Percentiles rank a stretch among this genome's conserved stretches.
These are phyloP conservation scores for Pseudocercospora vitis DNA, from an alignment of 2,329 filamentous ascomycete genomes.

Conservation along the genomic window DNA sequence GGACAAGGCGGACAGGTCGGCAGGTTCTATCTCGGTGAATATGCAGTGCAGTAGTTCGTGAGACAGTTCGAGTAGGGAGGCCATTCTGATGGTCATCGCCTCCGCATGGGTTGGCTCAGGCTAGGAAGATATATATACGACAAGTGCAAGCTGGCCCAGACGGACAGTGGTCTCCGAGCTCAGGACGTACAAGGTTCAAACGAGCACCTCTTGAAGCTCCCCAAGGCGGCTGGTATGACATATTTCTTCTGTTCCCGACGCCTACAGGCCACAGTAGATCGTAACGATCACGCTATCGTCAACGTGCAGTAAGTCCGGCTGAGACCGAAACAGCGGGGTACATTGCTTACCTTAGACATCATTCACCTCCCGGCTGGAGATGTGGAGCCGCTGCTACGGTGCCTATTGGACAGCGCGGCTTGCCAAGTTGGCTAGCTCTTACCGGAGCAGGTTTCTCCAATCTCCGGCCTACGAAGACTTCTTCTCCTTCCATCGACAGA, in stretches of 20 bases:
- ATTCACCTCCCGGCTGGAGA: background rate
- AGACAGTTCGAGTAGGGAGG: slow-evolving; percentile 51
- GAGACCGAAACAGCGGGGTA: slow-evolving; percentile 2
- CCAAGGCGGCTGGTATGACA: background rate
- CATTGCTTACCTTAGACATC: background rate
- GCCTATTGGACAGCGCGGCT: too few species aligned
- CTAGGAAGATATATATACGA: background rate
- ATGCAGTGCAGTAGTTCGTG: slow-evolving; percentile 65
- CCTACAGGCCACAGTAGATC: background rate
- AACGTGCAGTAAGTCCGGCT: background rate
- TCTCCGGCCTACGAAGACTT: too few species aligned
- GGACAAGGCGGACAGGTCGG: slow-evolving; percentile 57
- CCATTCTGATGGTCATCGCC: slow-evolving; percentile 31
- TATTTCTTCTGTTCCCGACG: background rate
- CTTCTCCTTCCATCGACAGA: too few species aligned
- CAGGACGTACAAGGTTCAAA: background rate
- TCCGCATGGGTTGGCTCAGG: background rate
- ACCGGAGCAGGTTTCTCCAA: background rate
- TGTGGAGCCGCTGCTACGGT: too few species aligned
- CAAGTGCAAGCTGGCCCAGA: background rate
- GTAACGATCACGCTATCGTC: background rate
- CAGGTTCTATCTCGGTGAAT: slow-evolving; percentile 56
- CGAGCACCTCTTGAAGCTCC: background rate
- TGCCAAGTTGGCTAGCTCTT: too few species aligned
- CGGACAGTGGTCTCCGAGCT: background rate